A percentile compares a stretch with the other conserved stretches of the same genome.
These are phyloP conservation scores for Trichophyton equinum DNA, from an alignment of 2,329 filamentous ascomycete species.

Conservation along the genomic window DNA sequence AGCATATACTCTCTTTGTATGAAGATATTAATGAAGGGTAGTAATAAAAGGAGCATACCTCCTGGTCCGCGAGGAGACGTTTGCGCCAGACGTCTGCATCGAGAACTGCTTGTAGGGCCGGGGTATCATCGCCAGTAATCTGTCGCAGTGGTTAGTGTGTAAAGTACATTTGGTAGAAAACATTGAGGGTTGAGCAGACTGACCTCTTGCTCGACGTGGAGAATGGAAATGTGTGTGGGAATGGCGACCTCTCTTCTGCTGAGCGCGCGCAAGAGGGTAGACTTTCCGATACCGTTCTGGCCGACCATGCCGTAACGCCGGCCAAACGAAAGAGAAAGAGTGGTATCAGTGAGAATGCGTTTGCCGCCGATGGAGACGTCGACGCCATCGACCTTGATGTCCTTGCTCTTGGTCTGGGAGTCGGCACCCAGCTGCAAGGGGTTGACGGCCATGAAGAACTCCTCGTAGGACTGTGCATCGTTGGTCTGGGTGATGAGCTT, in stretches of 20 bases:
- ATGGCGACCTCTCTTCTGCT: constrained; percentile 88
- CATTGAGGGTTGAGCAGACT: constrained; percentile 14
- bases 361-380: constrained; percentile 84
- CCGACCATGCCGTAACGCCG: constrained; percentile 93
- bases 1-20: not conserved
- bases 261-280: constrained; percentile 82
- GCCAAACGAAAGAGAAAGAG: constrained; percentile 78
- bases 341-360: constrained; percentile 83
- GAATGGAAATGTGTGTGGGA: constrained; percentile 93
- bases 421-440: constrained; percentile 72
- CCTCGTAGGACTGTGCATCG: constrained; percentile 83
- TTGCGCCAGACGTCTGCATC: constrained; percentile 99
- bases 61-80: constrained; percentile 78
- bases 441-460: constrained; percentile 99
- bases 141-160: constrained; percentile 24
- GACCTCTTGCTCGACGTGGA: constrained; percentile 97
- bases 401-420: constrained; percentile 77
- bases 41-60: constrained; percentile 40
- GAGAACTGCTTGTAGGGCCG: constrained; percentile 84
- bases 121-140: constrained; percentile 91
- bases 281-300: constrained; percentile 98
- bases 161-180: not conserved
- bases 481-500: constrained; percentile 72
- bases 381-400: constrained; percentile 94
- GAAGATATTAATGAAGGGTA: too few species aligned